phyloP scores from a whole-genome alignment of 2,329 filamentous ascomycete species.

The Fusarium burgessii region DNA sequence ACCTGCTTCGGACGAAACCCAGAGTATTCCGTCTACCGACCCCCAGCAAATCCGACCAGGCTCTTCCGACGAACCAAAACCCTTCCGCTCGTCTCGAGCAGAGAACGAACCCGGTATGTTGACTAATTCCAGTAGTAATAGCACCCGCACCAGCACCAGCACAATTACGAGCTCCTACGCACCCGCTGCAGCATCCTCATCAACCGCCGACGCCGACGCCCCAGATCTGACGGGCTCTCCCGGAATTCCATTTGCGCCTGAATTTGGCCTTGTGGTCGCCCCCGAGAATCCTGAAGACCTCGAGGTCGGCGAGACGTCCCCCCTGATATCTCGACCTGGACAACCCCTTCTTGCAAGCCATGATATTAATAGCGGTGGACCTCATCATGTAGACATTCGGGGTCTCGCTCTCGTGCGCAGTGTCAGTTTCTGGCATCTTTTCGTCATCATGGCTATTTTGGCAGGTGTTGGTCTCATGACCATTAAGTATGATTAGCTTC shows the following conservation, averaged over 20 bases:
- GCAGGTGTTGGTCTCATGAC: conserved; percentile 97
- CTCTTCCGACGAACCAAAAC: conserved; percentile 57
- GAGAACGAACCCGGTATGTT: conserved; percentile 76
- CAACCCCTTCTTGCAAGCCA: conserved; percentile 67
- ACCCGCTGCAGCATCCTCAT: conserved; percentile 37
- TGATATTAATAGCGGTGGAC: conserved; percentile 78
- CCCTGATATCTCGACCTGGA: conserved; percentile 75
- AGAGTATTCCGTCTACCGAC: conserved; percentile 24
- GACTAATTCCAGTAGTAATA: conserved; percentile 46
- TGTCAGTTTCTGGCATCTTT: conserved; percentile 91
- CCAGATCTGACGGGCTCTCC: conserved; percentile 40
- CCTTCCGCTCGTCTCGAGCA: conserved; percentile 53
- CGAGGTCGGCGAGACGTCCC: conserved; percentile 80
- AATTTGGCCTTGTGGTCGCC: conserved; percentile 44
- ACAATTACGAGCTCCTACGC: conserved; percentile 44
- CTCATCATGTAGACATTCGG: conserved; percentile 90
- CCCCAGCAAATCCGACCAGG: conserved; percentile 57
- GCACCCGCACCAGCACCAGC: conserved; percentile 48
- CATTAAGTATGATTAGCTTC: conserved; percentile 79
- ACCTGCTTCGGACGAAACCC: conserved; percentile 50
- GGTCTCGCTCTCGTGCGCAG: conserved; percentile 79
- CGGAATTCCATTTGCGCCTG: conserved; percentile 46
- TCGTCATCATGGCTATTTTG: conserved; percentile 87
- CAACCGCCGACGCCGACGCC: conserved; percentile 18
- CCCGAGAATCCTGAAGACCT: conserved; percentile 48